Evolutionary conservation across 2,329 filamentous ascomycete genomes (phyloP).

Genomic region (Pestalotiopsis sp.): DNA sequence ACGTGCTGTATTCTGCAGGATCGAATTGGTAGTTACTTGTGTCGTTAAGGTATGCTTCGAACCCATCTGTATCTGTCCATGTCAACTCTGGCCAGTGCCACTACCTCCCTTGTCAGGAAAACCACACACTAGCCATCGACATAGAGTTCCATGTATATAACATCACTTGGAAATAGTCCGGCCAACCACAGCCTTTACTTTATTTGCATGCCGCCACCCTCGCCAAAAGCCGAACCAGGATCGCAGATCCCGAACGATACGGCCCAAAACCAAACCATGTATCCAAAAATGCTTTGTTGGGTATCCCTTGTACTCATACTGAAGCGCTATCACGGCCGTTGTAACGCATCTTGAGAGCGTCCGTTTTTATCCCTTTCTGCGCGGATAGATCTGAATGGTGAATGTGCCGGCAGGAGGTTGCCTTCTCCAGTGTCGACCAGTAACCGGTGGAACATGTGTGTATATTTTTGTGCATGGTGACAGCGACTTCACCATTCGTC

Average conservation of each 20-base stretch:
- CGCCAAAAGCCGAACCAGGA: neutral
- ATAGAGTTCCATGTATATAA: neutral
- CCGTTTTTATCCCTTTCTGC: too few species aligned
- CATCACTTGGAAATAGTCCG: neutral
- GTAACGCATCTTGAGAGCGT: neutral
- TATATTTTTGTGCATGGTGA: neutral
- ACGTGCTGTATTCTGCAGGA: too few species aligned
- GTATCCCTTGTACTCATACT: neutral
- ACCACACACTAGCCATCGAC: neutral
- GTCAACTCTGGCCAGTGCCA: too few species aligned
- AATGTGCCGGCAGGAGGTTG: neutral
- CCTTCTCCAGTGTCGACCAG: neutral
- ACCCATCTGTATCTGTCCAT: too few species aligned
- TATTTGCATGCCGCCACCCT: neutral
- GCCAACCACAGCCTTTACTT: neutral
- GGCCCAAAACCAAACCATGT: neutral
- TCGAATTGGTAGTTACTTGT: too few species aligned
- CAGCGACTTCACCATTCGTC: constrained; percentile 11
- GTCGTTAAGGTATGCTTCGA: too few species aligned
- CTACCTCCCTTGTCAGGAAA: too few species aligned
- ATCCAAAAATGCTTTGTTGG: neutral
- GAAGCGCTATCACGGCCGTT: neutral
- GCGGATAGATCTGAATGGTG: neutral
- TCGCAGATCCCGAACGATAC: too few species aligned
- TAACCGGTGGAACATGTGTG: neutral